Evolutionary conservation across 225 moss, liverwort and hornwort species (phyloP).

Genomic region (Sphagnum tenellum): DNA sequence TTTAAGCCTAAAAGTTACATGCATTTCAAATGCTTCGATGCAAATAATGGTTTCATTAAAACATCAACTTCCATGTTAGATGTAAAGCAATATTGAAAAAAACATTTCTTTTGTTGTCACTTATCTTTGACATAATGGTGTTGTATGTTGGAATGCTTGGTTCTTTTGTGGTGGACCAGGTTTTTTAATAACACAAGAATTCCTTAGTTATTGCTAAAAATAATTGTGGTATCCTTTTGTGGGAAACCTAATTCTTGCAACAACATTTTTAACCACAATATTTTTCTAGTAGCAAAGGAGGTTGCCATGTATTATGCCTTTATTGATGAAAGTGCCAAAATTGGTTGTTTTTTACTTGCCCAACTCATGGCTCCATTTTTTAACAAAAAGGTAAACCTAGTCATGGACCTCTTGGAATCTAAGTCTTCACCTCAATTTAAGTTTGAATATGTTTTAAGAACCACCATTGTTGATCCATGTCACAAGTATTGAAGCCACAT

Average conservation of each 20-base stretch:
- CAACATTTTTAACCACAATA: constrained; percentile 1
- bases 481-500: neutral
- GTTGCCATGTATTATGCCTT: constrained; percentile 4
- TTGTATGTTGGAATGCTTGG: neutral
- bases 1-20: neutral
- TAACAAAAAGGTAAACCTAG: too few relatives aligned
- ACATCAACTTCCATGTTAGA: neutral
- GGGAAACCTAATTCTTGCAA: constrained; percentile 1
- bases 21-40: neutral
- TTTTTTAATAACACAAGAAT: too few relatives aligned
- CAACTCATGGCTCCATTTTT: too few relatives aligned
- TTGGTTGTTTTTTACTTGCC: neutral
- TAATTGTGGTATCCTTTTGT: neutral
- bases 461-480: too few relatives aligned
- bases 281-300: neutral
- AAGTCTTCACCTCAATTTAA: neutral
- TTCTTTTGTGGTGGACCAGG: too few relatives aligned
- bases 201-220: constrained; percentile 2
- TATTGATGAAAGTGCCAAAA: constrained; percentile 1
- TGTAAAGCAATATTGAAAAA: neutral
- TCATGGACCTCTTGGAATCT: neutral
- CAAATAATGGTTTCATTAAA: neutral
- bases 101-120: neutral
- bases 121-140: neutral
- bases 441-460: neutral